A percentile compares a stretch with the other conserved stretches of the same genome.
phyloP scores from a whole-genome alignment of 768 basidiomycete genomes.

The Leccinum boreale region DNA sequence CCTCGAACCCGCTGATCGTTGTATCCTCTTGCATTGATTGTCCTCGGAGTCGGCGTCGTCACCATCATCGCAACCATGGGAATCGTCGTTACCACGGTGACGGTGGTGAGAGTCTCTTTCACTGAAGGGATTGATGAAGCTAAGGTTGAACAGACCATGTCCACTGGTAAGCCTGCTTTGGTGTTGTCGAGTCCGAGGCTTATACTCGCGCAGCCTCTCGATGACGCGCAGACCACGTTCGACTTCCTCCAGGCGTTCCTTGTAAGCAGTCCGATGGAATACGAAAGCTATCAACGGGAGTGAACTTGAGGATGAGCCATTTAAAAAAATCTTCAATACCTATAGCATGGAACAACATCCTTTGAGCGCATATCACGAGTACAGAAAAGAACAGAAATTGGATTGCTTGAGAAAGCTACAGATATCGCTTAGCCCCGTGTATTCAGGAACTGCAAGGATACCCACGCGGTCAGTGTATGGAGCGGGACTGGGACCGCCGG shows the following conservation, averaged over 20 bases:
- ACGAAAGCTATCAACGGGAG: slow-evolving; percentile 47
- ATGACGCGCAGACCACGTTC: slow-evolving; percentile 52
- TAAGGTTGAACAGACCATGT: slow-evolving; percentile 41
- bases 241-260: slow-evolving; percentile 64
- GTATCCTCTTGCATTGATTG: slow-evolving; percentile 31
- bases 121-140: slow-evolving; percentile 33
- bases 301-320: background rate
- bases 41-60: slow-evolving; percentile 32
- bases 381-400: slow-evolving; percentile 76
- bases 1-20: slow-evolving; percentile 7
- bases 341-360: slow-evolving; percentile 68
- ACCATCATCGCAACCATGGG: slow-evolving; percentile 25
- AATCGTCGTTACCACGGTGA: slow-evolving; percentile 23
- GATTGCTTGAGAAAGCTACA: slow-evolving; percentile 57
- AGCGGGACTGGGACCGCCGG: slow-evolving; percentile 47
- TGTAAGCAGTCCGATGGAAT: slow-evolving; percentile 76
- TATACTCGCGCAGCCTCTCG: slow-evolving; percentile 65
- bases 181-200: slow-evolving; percentile 41
- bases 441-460: background rate
- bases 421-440: background rate
- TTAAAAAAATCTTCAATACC: slow-evolving; percentile 25
- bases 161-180: slow-evolving; percentile 33
- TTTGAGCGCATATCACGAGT: slow-evolving; percentile 58
- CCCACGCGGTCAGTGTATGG: slow-evolving; percentile 57
- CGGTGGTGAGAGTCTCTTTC: slow-evolving; percentile 43